phyloP scores from a whole-genome alignment of 2,329 filamentous ascomycete species.

The Falciphora oryzae region DNA sequence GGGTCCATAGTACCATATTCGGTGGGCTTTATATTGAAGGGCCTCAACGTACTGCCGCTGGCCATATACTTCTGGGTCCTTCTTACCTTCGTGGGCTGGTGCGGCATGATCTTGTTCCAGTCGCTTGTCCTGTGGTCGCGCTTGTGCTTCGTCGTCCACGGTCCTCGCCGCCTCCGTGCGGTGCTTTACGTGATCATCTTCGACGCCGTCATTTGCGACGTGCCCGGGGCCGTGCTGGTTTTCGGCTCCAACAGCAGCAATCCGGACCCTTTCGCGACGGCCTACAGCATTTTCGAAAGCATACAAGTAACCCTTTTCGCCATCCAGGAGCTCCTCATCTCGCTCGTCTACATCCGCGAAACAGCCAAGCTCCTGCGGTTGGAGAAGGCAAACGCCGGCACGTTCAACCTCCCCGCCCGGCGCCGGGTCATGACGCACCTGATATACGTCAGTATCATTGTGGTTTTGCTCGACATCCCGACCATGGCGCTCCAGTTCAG shows the following conservation, averaged over 20 bases:
- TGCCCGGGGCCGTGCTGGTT: conserved; percentile 49
- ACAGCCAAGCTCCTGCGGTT: too few relatives aligned
- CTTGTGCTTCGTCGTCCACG: conserved; percentile 52
- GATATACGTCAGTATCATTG: conserved; percentile 36
- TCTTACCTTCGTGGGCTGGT: conserved; percentile 35
- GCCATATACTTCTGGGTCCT: background rate
- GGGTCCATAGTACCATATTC: too few relatives aligned
- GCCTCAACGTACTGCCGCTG: background rate
- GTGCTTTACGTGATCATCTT: conserved; percentile 53
- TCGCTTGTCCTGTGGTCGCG: conserved; percentile 57
- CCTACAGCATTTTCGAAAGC: conserved; percentile 45
- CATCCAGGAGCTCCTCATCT: conserved; percentile 49
- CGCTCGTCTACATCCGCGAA: conserved; percentile 47
- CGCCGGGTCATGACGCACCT: conserved; percentile 26
- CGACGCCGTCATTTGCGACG: conserved; percentile 46
- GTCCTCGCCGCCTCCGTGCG: conserved; percentile 38
- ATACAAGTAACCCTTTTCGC: conserved; percentile 52
- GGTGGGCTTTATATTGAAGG: conserved; percentile 5
- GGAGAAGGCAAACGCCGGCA: too few relatives aligned
- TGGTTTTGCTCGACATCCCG: conserved; percentile 31
- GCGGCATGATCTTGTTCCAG: conserved; percentile 55
- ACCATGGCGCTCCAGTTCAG: conserved; percentile 27
- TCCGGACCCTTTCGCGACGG: conserved; percentile 26
- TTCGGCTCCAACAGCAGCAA: conserved; percentile 38
- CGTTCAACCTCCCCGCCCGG: too few relatives aligned